A percentile compares a stretch with the other conserved stretches of the same genome.
These are phyloP conservation scores for Colletotrichum sojae DNA, from an alignment of 2,329 filamentous ascomycete genomes.

Conservation along the genomic window DNA sequence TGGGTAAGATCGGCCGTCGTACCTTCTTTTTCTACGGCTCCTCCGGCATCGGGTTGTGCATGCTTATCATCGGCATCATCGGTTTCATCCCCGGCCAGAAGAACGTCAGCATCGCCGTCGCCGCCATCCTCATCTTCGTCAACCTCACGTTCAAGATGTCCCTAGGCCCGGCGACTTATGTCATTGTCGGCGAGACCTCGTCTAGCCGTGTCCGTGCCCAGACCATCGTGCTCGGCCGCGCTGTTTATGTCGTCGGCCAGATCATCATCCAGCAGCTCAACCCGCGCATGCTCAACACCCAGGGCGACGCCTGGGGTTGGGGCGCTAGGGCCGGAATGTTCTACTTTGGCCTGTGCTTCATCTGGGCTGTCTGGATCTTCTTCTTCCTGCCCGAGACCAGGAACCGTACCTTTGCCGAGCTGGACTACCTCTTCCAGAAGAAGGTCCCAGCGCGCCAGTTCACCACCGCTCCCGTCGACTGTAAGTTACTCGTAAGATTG, in stretches of 20 bases:
- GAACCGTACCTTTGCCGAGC: constrained; percentile 61
- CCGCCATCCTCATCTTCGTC: constrained; percentile 55
- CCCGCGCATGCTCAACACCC: constrained; percentile 53
- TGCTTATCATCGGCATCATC: constrained; percentile 58
- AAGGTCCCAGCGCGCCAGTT: constrained; percentile 53
- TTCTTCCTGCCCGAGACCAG: constrained; percentile 62
- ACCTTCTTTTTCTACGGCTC: constrained; percentile 58
- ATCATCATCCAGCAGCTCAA: constrained; percentile 56
- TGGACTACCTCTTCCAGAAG: constrained; percentile 62
- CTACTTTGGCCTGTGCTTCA: constrained; percentile 55
- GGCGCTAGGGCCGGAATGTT: constrained; percentile 56
- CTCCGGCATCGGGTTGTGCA: constrained; percentile 50
- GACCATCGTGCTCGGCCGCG: constrained; percentile 60
- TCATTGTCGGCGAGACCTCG: constrained; percentile 61
- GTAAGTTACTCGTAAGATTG: constrained; percentile 44
- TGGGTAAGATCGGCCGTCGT: constrained; percentile 55
- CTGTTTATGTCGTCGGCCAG: constrained; percentile 58
- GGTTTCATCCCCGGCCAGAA: constrained; percentile 48
- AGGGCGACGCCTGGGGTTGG: constrained; percentile 49
- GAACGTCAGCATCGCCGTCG: constrained; percentile 51
- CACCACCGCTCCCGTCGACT: constrained; percentile 45
- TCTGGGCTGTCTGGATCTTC: constrained; percentile 59
- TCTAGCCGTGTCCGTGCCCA: constrained; percentile 60
- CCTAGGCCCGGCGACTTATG: constrained; percentile 60
- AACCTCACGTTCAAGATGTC: constrained; percentile 60